These are phyloP conservation scores for Dendrobium nobile DNA, from an alignment of 106 monocot species.

Conservation along the genomic window DNA sequence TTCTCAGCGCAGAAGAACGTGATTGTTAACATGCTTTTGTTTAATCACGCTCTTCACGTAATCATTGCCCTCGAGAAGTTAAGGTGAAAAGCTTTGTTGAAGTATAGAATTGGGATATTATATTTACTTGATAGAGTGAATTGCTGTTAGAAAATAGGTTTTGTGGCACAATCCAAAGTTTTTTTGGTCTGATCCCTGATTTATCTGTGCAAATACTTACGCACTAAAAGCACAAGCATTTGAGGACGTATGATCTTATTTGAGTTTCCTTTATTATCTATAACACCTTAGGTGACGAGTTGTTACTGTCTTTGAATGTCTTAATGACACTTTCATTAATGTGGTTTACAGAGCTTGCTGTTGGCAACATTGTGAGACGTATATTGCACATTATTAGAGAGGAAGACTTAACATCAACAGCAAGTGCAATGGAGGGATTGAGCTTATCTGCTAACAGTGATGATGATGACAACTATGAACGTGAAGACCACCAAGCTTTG, in stretches of 20 bases:
- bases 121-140: not conserved
- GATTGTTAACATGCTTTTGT: too few relatives aligned
- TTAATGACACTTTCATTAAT: not conserved
- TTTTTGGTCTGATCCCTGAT: not conserved
- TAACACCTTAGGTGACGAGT: not conserved
- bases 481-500: slow-evolving; percentile 36
- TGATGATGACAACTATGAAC: slow-evolving; percentile 54
- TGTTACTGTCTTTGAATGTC: not conserved
- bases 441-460: slow-evolving; percentile 63
- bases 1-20: too few relatives aligned
- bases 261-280: not conserved
- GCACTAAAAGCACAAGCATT: not conserved
- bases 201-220: not conserved
- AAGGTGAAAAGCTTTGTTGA: not conserved
- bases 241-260: not conserved
- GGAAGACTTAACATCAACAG: slow-evolving; percentile 72
- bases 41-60: too few relatives aligned
- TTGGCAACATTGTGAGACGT: slow-evolving; percentile 92
- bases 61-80: not conserved
- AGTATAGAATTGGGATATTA: not conserved
- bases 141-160: not conserved
- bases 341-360: slow-evolving; percentile 70
- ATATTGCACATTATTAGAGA: slow-evolving; percentile 92
- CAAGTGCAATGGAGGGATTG: slow-evolving; percentile 59
- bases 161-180: not conserved